Conservation (phyloP, 2,329 filamentous ascomycete genomes). For the Aspergillus sp. region DNA sequence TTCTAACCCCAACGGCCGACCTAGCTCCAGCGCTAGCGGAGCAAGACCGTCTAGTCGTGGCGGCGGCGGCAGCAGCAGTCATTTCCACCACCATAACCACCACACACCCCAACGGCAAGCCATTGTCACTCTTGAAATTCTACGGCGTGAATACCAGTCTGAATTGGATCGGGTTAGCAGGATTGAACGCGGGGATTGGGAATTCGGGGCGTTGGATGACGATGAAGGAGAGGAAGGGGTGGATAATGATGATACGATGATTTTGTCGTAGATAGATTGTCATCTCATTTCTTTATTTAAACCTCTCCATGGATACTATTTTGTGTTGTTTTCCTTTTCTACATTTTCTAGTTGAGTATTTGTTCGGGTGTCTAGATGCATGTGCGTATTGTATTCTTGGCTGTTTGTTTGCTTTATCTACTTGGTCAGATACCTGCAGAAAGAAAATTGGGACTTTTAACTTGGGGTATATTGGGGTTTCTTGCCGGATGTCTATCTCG, state of each 20-base stretch:
- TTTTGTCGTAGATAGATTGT: constrained; percentile 16
- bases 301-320: too few species aligned
- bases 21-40: constrained; percentile 8
- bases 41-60: too few species aligned
- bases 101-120: constrained; percentile 51
- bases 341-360: too few species aligned
- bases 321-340: too few species aligned
- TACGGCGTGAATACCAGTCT: constrained; percentile 79
- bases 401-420: too few species aligned
- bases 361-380: too few species aligned
- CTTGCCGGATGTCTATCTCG: too few species aligned
- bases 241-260: constrained; percentile 32
- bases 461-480: too few species aligned
- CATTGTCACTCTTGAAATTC: constrained; percentile 75
- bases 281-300: too few species aligned
- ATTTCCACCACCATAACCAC: constrained; percentile 9
- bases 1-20: constrained; percentile 11
- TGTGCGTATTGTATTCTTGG: too few species aligned
- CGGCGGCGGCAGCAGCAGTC: constrained; percentile 7
- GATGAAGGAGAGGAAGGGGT: constrained; percentile 8
- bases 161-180: constrained; percentile 83
- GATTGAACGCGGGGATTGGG: constrained; percentile 83
- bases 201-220: constrained; percentile 47
- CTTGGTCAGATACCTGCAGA: too few species aligned
- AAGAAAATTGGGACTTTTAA: too few species aligned